Evolutionary conservation across 495 filamentous ascomycete species (phyloP).

Genomic region (Lichina pygmaea): DNA sequence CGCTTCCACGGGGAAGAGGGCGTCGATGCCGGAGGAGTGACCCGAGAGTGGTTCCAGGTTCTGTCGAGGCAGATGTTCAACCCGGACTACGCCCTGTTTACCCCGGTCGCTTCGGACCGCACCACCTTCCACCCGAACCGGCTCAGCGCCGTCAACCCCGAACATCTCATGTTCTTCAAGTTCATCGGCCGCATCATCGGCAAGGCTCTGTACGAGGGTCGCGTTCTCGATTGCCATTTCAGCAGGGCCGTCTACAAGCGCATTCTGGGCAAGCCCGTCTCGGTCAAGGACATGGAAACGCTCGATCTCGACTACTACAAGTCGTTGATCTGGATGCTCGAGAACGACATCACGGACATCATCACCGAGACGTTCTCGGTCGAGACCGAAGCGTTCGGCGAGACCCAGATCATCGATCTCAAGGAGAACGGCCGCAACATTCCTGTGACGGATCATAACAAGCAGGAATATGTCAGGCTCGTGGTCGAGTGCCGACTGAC

Average conservation of each 20-base stretch:
- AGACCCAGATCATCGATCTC: slow-evolving; percentile 64
- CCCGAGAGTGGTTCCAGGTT: slow-evolving; percentile 97
- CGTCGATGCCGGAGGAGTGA: slow-evolving; percentile 93
- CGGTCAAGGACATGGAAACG: slow-evolving; percentile 98
- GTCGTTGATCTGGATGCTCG: slow-evolving; percentile 94
- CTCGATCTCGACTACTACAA: slow-evolving; percentile 98
- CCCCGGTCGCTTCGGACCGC: slow-evolving; percentile 87
- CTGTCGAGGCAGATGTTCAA: slow-evolving; percentile 98
- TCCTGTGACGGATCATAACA: slow-evolving; percentile 90
- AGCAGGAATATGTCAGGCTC: slow-evolving; percentile 83
- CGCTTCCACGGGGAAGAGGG: slow-evolving; percentile 95
- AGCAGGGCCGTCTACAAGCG: slow-evolving; percentile 94
- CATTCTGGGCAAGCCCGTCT: slow-evolving; percentile 80
- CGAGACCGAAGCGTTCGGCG: slow-evolving; percentile 80
- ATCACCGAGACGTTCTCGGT: slow-evolving; percentile 94
- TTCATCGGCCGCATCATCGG: slow-evolving; percentile 98
- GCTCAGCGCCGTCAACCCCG: slow-evolving; percentile 72
- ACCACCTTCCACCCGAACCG: slow-evolving; percentile 98
- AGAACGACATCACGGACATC: slow-evolving; percentile 96
- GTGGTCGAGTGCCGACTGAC: slow-evolving; percentile 87
- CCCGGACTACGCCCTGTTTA: slow-evolving; percentile 87
- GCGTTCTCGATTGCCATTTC: slow-evolving; percentile 95
- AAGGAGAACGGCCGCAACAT: slow-evolving; percentile 71
- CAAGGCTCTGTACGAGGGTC: slow-evolving; percentile 90
- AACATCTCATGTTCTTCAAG: slow-evolving; percentile 97